A percentile compares a stretch with the other conserved stretches of the same genome.
Evolutionary conservation across 768 basidiomycete species (phyloP).

Genomic region (Phanerochaete sordida): DNA sequence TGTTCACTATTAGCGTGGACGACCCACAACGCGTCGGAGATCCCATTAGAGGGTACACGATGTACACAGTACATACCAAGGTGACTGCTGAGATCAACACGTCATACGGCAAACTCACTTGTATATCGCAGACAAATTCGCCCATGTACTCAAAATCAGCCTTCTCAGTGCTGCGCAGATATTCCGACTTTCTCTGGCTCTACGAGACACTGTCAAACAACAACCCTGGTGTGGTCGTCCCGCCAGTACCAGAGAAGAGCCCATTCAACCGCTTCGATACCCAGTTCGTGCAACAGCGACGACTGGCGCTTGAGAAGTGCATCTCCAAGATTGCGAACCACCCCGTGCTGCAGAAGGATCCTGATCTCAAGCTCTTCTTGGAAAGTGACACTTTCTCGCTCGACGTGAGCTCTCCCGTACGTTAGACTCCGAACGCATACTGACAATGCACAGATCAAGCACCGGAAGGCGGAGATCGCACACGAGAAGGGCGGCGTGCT

Average conservation of each 20-base stretch:
- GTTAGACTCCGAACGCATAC: neutral
- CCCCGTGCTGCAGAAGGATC: constrained; percentile 83
- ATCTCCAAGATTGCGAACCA: constrained; percentile 93
- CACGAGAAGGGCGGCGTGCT: constrained; percentile 81
- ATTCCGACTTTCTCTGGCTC: constrained; percentile 97
- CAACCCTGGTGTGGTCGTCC: constrained; percentile 96
- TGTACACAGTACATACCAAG: constrained; percentile 93
- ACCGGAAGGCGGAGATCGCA: constrained; percentile 72
- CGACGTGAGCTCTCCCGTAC: constrained; percentile 57
- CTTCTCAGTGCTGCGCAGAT: constrained; percentile 94
- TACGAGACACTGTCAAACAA: constrained; percentile 85
- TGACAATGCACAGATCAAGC: constrained; percentile 64
- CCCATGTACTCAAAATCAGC: constrained; percentile 76
- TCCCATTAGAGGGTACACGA: constrained; percentile 88
- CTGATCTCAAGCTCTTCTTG: constrained; percentile 85
- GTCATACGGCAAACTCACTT: neutral
- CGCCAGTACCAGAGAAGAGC: constrained; percentile 95
- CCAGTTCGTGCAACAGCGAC: constrained; percentile 83
- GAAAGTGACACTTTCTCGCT: constrained; percentile 90
- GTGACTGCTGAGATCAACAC: constrained; percentile 36
- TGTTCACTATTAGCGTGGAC: constrained; percentile 87
- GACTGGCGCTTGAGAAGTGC: constrained; percentile 82
- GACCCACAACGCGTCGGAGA: constrained; percentile 98
- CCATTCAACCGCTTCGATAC: constrained; percentile 91
- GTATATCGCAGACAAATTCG: constrained; percentile 70